Evolutionary conservation across 2,329 filamentous ascomycete species (phyloP), one percentile per base, ranked within the genome.

Genomic region (Ophiostoma montium): DNA sequence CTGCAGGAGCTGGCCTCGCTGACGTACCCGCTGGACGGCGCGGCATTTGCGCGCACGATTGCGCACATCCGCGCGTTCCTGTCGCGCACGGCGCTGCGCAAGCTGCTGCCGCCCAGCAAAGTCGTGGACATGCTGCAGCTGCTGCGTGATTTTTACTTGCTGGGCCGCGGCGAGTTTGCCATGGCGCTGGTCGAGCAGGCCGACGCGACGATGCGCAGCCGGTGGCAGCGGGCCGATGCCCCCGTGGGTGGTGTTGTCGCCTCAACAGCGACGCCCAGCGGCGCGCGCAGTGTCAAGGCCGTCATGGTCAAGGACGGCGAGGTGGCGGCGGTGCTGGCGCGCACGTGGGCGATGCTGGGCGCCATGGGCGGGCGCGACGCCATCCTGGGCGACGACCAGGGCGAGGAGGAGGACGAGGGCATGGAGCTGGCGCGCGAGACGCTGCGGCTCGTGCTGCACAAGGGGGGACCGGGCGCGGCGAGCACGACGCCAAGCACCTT

Each of bases 151-250:
- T 95, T 94, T 65, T 86, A 95, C 56, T 73, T 98, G 2, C 72
- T 98, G 0, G 83, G 84, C 1, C 77, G 86, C 32, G 90, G 90
- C 47, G 92, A 96, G 62, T 98, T 98, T 62, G 87, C 89, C 18
- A 80, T 92, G 65, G 82, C 84, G 0, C 66, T 98, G 23, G 86
- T 94, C 1, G 77, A 82, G 33, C 86, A 95, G 65, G 87, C 90
- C 1, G 87, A 95, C 56, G 78, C 83, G 49, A 83, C 80, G 56
- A 75, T 92, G 21, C 75, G 78, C n/a, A 80, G 77, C 55, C 79
- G 86, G 46, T 86, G 85, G 72, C 78, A 73, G 56, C 70, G 80
- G 54, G 70, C 78, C 11, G 75, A 77, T 35, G 6, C 36, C n/a
- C n/a, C n/a, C n/a, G n/a, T n/a, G 2, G 39, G 49, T 48, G 11